Base-by-base conservation (phyloP, 1,284 basidiomycete species). In the Trichosporon sp. region DNA sequence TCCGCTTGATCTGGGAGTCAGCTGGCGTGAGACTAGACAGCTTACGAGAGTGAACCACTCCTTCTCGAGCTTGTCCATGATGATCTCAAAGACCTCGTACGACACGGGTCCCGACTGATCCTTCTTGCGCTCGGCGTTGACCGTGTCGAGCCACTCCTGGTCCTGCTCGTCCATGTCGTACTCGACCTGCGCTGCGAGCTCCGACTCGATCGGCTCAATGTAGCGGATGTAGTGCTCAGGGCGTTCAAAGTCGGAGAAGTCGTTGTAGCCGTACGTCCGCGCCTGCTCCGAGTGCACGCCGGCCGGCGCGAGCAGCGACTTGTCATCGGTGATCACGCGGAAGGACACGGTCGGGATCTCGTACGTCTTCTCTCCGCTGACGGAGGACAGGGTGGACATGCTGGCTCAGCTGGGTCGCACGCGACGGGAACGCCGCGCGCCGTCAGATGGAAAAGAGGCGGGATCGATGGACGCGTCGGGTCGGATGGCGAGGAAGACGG, bases 101-200 rank as follows among this genome's bases (percentile, higher is more conserved):
- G 89, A 86, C 68, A 95, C 89, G 35, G 85, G 85, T 74, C 91
- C 91, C 34, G 90, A 80, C 70, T 92, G 89, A 34, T 92, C 89
- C 74, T 90, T 91, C 82, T 88, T 90, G 31, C 97, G 87, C 69
- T 98, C 93, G 7, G 82, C 77, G 77, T 99, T 99, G 74, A 95
- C 84, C 0, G 86, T 85, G 74, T 97, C 92, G 6, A 99, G 88
- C 97, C 97, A 99, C 81, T 94, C 92, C 81, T 95, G 90, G 83
- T 98, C 96, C 88, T 98, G 96, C 80, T 98, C 97, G 78, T 99
- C 97, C 95, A 99, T 99, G 81, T 99, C 97, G 85, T 99, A 99
- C 82, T 99, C 97, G 62, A 98, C 96, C 78, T 96, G 94, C 62
- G 89, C 88, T 11, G 91, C 91, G 32, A 98, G 88, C 73, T 99